Base-by-base conservation (phyloP, 305 asterid genomes). In the Rubia balearica region DNA sequence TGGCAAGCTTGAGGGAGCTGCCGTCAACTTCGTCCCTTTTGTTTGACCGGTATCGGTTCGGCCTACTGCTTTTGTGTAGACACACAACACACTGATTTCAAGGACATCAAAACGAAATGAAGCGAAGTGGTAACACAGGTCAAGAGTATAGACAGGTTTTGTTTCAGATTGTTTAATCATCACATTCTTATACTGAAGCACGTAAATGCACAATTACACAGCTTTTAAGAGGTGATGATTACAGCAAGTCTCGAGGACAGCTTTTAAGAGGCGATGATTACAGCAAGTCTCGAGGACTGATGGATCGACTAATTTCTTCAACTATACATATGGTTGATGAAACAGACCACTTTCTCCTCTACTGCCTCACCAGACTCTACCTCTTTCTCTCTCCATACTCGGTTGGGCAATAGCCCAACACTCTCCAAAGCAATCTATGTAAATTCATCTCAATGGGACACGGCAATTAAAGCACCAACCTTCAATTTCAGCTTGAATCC, bases 291-390 rank as follows among this genome's bases (percentile, higher is more conserved):
- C 21, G 6, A 51, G 21, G 5, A 17, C 8, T 16, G 22, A 17
- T 51, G 57, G 57, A 51, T 51, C 16, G 57, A 51, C 57, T 51
- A 51, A 17, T 51, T 51, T 51, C 57, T 51, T 51, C 57, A 51
- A 51, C 57, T 51, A 51, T 17, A 51, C 57, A 51, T 51, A 51
- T 51, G 57, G 57, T 51, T 51, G 57, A 51, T 51, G 57, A 51
- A 51, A 51, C 57, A 5, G 21, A 3, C 7, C 1, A 13, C 55
- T 13, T 3, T 16, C 56, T 49, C 56, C 57, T 16, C 57, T 5
- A 14, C n/a, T 0, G n/a, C n/a, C 53, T 12, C 53, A 12, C 14
- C 53, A 48, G 14, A 48, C 53, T 48, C 12, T 12, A n/a, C n/a
- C 4, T 13, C 53, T 48, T 17, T 46, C 53, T 51, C 33, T 30